Conservation (phyloP, 1,139 yeast species). For the Yamadazyma dendronema region DNA sequence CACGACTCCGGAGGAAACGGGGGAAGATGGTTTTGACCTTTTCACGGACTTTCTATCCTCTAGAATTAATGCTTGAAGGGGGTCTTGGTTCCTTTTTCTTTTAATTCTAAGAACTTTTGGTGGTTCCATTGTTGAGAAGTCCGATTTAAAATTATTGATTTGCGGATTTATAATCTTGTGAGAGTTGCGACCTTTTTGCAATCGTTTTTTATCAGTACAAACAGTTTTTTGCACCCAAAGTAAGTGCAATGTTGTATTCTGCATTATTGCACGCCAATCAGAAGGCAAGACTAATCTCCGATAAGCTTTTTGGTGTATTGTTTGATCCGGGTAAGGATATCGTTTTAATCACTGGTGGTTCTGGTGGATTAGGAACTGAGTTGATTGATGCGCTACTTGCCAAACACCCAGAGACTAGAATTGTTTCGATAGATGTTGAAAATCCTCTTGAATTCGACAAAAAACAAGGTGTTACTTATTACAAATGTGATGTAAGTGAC, state of each 20-base stretch:
- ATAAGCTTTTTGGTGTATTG: slow-evolving; percentile 45
- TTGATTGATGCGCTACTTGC: slow-evolving; percentile 32
- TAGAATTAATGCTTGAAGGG: slow-evolving; percentile 69
- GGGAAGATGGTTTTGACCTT: slow-evolving; percentile 43
- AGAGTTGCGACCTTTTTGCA: slow-evolving; percentile 3
- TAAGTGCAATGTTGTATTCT: slow-evolving; percentile 8
- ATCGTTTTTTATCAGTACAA: neutral
- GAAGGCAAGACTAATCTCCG: slow-evolving; percentile 29
- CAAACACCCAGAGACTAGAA: slow-evolving; percentile 21
- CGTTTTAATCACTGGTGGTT: slow-evolving; percentile 82
- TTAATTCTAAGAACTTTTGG: slow-evolving; percentile 77
- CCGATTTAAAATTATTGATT: too few species aligned
- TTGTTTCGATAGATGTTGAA: slow-evolving; percentile 63
- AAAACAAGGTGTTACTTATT: slow-evolving; percentile 49
- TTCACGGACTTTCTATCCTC: slow-evolving; percentile 41
- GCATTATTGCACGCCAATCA: slow-evolving; percentile 23
- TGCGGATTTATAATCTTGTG: neutral
- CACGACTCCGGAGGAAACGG: slow-evolving; percentile 23
- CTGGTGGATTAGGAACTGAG: slow-evolving; percentile 70
- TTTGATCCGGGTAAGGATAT: slow-evolving; percentile 54
- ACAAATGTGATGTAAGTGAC: slow-evolving; percentile 67
- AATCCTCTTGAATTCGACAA: slow-evolving; percentile 35
- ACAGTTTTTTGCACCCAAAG: neutral
- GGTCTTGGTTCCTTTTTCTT: slow-evolving; percentile 82
- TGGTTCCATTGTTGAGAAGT: slow-evolving; percentile 39